Base-by-base conservation (phyloP, 2,329 filamentous ascomycete species). In the Clarireedia homoeocarpa region DNA sequence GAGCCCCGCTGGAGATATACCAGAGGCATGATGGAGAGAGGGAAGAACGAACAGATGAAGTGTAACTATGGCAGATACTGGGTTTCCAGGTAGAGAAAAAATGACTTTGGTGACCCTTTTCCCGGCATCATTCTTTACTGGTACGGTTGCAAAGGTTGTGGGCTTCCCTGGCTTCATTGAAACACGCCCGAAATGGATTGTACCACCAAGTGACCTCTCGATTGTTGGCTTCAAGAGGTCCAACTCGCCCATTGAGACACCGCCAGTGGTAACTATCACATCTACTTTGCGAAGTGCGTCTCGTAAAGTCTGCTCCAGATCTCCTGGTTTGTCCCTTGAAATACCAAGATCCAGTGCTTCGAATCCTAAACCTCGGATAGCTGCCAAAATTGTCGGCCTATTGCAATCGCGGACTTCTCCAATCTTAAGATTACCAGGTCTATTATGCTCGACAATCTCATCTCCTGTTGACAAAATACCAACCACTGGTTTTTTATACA, bases 101-200 rank as follows among this genome's bases (percentile, higher is more conserved):
- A 99, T 82, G 57, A 86, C 78, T 67, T 88, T 91, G 1, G 74
- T 74, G 24, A 82, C 71, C 47, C 84, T 78, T 42, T 80, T 74
- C 20, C 84, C 82, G 1, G 66, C 68, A 59, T 80, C 79, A 58
- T 81, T 75, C 70, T 84, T 85, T 40, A 80, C 75, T 1, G 89
- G 85, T 0, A 97, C 80, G 0, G 90, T 96, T 2, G 94, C 94
- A 70, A 99, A 99, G 0, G 94, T 99, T 0, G 91, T 96, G 2
- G 94, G 94, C 72, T 97, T 99, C 4, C 94, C 94, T 0, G 94
- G 94, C 75, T 99, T 99, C 94, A 99, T 97, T 54, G 86, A 82
- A 2, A 99, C 94, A 3, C 94, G 86, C 24, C 94, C 94, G 65
- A 99, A 99, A 71, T 96, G 94, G 62, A 99, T 96, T 0, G 86